Base-by-base conservation (phyloP, 2,329 filamentous ascomycete genomes). In the Verruconis gallopava region DNA sequence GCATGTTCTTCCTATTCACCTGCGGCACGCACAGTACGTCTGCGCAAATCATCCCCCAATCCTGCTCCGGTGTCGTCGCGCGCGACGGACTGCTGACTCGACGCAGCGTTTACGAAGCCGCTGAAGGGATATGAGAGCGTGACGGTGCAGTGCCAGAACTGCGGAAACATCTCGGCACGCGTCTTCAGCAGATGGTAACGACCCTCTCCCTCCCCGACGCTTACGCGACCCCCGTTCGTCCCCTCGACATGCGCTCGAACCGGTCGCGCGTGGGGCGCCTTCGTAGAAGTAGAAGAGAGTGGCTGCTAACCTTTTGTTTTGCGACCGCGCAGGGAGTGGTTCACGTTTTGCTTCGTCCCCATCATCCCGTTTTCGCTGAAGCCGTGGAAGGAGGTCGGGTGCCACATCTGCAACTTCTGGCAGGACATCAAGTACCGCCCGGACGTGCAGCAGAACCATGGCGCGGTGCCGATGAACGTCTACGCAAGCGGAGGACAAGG, bases 321-420 rank as follows among this genome's bases (percentile, higher is more conserved):
- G n/a, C n/a, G n/a, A n/a, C n/a, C 21, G 20, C n/a, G 13, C 38
- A 62, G 60, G 62, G 56, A 67, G 33, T 85, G 80, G 78, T 86
- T 86, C 54, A 86, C 82, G 4, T 77, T 86, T 54, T 86, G 81
- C 67, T 85, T 82, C 61, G 61, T 85, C 41, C 82, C 82, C 38
- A 59, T 88, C 36, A 68, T 88, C 19, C 82, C 82, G 0, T 78
- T 86, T 53, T 78, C 74, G 19, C 50, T 69, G 4, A 68, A 69
- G 46, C 66, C 67, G 1, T 61, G 40, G 39, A 40, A 44, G 21
- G 81, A 85, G 53, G 71, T 89, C 43, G 66, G 69, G 45, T 89
- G 82, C 65, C 71, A 76, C 53, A 77, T 86, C 57, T 89, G 82
- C 70, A 76, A 79, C 56, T 86, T 85, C 57, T 71, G 75, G 48